Percentiles rank a stretch among this genome's conserved stretches.
These are phyloP conservation scores for Apiotrichum gracile DNA, from an alignment of 1,284 basidiomycete species.

Conservation along the genomic window DNA sequence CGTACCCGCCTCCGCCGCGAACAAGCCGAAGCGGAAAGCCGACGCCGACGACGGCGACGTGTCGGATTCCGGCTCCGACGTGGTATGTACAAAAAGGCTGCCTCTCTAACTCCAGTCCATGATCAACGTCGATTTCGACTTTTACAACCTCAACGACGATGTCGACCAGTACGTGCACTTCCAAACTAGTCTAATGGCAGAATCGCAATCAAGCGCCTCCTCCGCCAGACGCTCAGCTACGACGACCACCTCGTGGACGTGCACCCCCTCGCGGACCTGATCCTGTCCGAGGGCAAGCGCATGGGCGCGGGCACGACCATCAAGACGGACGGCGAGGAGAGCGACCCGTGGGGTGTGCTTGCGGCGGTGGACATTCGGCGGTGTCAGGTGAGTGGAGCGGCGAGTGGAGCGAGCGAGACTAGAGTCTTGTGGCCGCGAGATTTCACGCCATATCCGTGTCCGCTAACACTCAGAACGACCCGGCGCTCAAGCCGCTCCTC, in stretches of 20 bases:
- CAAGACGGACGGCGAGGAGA: conserved; percentile 82
- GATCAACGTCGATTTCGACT: conserved; percentile 85
- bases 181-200: conserved; percentile 18
- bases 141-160: conserved; percentile 73
- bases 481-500: conserved; percentile 64
- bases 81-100: conserved; percentile 22
- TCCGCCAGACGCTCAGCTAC: conserved; percentile 72
- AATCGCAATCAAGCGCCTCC: conserved; percentile 71
- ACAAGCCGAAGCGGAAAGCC: conserved; percentile 30
- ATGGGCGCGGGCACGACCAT: conserved; percentile 65
- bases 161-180: conserved; percentile 59
- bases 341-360: conserved; percentile 78
- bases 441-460: no score
- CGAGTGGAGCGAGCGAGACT: no score
- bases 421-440: no score
- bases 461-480: conserved; percentile 54
- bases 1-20: conserved; percentile 10
- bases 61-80: conserved; percentile 36
- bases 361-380: conserved; percentile 73
- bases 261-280: conserved; percentile 68
- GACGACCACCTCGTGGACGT: conserved; percentile 68
- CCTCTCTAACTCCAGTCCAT: conserved; percentile 48
- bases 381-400: conserved; percentile 57
- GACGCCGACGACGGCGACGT: conserved; percentile 36
- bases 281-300: conserved; percentile 56